A percentile compares a stretch with the other conserved stretches of the same genome.
Conservation (phyloP, 441 rosid species). For the Adansonia grandidieri region DNA sequence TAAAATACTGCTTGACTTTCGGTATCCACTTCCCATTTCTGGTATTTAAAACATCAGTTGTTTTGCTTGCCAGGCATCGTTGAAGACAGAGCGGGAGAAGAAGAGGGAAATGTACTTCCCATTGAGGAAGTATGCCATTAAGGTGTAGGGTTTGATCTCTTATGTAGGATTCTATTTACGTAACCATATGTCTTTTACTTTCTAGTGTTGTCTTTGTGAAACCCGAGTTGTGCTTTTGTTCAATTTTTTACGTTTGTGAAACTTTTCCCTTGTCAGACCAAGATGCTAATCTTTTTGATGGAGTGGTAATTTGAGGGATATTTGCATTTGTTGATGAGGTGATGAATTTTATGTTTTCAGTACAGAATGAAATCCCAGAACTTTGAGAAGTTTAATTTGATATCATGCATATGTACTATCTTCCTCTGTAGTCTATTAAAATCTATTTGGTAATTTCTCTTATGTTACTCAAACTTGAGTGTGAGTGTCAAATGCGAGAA, state of each 20-base stretch:
- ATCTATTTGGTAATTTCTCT: too few species aligned
- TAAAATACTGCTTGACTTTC: too few species aligned
- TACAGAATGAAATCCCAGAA: neutral
- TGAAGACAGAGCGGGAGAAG: conserved; percentile 73
- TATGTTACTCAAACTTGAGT: too few species aligned
- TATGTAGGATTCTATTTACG: neutral
- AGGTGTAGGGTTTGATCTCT: conserved; percentile 42
- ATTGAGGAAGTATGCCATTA: conserved; percentile 72
- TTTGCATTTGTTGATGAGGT: neutral
- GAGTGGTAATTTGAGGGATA: neutral
- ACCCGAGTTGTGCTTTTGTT: neutral
- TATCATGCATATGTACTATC: too few species aligned
- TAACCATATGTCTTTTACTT: neutral
- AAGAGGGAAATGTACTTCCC: conserved; percentile 77
- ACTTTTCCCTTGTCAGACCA: conserved; percentile 21
- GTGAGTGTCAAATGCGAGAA: too few species aligned
- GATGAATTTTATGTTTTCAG: neutral
- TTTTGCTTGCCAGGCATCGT: conserved; percentile 42
- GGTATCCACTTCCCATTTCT: too few species aligned
- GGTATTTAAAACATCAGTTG: neutral
- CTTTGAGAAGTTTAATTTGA: neutral
- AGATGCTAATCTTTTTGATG: conserved; percentile 21
- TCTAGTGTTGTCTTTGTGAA: conserved; percentile 19
- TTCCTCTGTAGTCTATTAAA: too few species aligned
- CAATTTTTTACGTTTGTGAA: neutral